These are phyloP conservation scores for Coemansia sp. DNA, from an alignment of 192 early-diverging fungal genomes.

Conservation along the genomic window DNA sequence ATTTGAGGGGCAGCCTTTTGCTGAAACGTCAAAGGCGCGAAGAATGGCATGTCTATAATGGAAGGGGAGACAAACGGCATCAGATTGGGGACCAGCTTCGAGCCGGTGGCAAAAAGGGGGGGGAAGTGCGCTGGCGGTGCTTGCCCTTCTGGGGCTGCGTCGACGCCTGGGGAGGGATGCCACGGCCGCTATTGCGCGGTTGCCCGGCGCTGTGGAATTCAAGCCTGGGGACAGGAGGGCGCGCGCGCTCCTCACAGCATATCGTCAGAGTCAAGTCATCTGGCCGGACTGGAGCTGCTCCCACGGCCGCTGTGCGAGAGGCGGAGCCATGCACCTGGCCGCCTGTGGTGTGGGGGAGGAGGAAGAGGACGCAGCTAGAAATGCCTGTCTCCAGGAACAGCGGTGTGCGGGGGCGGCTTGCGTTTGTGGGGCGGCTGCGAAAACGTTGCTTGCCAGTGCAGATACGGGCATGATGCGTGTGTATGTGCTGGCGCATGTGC, in stretches of 20 bases:
- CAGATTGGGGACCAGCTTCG: conserved; percentile 4
- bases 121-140: not conserved
- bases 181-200: conserved; percentile 8
- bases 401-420: conserved; percentile 6
- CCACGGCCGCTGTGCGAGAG: not conserved
- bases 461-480: not conserved
- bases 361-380: not conserved
- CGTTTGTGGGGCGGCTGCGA: conserved; percentile 1
- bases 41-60: conserved; percentile 32
- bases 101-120: conserved; percentile 25
- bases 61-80: conserved; percentile 26
- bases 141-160: not conserved
- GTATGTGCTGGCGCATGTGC: not conserved
- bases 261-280: not conserved
- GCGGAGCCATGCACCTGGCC: not conserved
- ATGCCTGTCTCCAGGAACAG: not conserved
- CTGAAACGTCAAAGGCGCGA: conserved; percentile 8
- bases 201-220: conserved; percentile 1
- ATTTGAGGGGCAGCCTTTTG: conserved; percentile 19
- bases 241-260: not conserved
- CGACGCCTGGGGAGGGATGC: conserved; percentile 10
- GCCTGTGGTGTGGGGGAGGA: not conserved
- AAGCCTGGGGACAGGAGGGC: conserved; percentile 1
- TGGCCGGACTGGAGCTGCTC: not conserved
- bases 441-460: not conserved